A percentile compares a stretch with the other conserved stretches of the same genome.
phyloP scores from a whole-genome alignment of 768 basidiomycete genomes.

The Kwoniella pini region DNA sequence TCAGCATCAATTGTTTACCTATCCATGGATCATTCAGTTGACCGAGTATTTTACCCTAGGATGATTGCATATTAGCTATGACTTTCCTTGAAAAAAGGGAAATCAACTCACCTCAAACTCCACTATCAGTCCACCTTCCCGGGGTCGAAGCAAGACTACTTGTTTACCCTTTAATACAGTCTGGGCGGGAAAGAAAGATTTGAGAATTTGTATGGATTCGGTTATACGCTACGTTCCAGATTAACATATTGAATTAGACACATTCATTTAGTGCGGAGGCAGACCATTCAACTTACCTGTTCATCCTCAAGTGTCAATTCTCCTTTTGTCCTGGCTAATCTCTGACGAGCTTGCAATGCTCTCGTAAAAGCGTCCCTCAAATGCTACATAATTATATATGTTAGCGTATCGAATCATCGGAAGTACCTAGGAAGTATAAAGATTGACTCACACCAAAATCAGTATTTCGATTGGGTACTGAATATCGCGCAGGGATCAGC shows the following conservation, averaged over 20 bases:
- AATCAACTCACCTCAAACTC: slow-evolving; percentile 50
- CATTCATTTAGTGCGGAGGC: too few relatives aligned
- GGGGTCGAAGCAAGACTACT: slow-evolving; percentile 46
- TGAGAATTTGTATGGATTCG: slow-evolving; percentile 49
- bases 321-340: slow-evolving; percentile 44
- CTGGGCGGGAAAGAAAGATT: slow-evolving; percentile 53
- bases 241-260: too few relatives aligned
- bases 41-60: slow-evolving; percentile 50
- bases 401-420: too few relatives aligned
- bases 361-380: slow-evolving; percentile 57
- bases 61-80: too few relatives aligned
- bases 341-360: slow-evolving; percentile 54
- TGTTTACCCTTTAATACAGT: slow-evolving; percentile 50
- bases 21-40: slow-evolving; percentile 47
- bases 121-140: slow-evolving; percentile 44
- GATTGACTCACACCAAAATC: slow-evolving; percentile 46
- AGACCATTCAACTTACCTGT: too few relatives aligned
- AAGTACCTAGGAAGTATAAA: neutral
- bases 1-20: slow-evolving; percentile 52
- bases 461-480: slow-evolving; percentile 56
- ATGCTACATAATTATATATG: too few relatives aligned
- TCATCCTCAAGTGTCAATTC: slow-evolving; percentile 43
- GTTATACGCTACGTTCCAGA: slow-evolving; percentile 38
- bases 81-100: too few relatives aligned
- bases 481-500: neutral